Conservation (phyloP, 1,139 yeast genomes). For the Taphrina flavorubra region DNA sequence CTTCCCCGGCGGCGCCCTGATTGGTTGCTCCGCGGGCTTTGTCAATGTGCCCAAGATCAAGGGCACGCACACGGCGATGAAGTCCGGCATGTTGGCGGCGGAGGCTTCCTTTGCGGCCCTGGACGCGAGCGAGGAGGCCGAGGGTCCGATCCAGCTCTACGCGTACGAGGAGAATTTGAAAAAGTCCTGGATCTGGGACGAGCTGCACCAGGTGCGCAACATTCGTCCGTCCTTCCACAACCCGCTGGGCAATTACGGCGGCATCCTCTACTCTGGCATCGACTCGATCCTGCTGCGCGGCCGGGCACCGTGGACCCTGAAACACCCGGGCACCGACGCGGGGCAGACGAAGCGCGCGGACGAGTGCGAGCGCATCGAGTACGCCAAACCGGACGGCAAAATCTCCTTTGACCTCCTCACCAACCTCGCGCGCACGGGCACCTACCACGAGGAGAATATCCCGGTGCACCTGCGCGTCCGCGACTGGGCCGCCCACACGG, state of each 20-base stretch:
- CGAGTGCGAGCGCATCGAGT: conserved; percentile 70
- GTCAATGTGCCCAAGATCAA: conserved; percentile 95
- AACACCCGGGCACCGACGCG: conserved; percentile 74
- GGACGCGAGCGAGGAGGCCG: conserved; percentile 55
- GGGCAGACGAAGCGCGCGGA: conserved; percentile 70
- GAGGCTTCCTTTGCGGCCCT: conserved; percentile 73
- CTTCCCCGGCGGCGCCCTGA: conserved; percentile 94
- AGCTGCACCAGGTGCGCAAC: conserved; percentile 80
- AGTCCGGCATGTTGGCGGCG: conserved; percentile 93
- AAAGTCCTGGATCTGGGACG: conserved; percentile 84
- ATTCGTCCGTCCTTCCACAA: conserved; percentile 87
- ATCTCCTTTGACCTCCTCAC: conserved; percentile 89
- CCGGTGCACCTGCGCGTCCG: conserved; percentile 82
- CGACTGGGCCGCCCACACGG: conserved; percentile 74
- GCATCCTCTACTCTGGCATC: conserved; percentile 82
- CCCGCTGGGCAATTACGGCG: conserved; percentile 74
- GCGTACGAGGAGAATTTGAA: conserved; percentile 69
- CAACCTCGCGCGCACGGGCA: conserved; percentile 92
- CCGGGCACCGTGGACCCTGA: conserved; percentile 83
- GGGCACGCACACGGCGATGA: conserved; percentile 98
- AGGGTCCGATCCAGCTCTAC: conserved; percentile 59
- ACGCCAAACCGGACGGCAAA: conserved; percentile 92
- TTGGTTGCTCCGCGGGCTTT: conserved; percentile 96
- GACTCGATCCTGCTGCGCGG: conserved; percentile 80
- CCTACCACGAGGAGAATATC: conserved; percentile 94